phyloP scores from a whole-genome alignment of 257 asterid genomes.

The Solanum chilense region DNA sequence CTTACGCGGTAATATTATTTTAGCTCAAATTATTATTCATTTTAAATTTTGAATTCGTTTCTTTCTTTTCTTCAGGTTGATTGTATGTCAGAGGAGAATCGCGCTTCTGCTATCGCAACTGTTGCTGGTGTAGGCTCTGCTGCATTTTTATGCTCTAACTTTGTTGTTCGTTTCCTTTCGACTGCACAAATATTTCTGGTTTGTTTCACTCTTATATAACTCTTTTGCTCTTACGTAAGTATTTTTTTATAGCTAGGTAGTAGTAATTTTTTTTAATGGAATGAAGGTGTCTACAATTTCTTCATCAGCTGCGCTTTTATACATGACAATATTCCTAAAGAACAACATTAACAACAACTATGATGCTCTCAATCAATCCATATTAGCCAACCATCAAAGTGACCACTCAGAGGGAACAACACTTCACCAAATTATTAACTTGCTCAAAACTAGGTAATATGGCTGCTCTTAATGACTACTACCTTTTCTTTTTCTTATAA shows the following conservation, averaged over 20 bases:
- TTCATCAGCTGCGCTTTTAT: slow-evolving; percentile 30
- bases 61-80: slow-evolving; percentile 28
- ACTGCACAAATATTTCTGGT: slow-evolving; percentile 37
- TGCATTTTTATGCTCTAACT: slow-evolving; percentile 37
- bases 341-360: slow-evolving; percentile 10
- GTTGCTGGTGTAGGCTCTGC: slow-evolving; percentile 38
- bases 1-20: slow-evolving; percentile 30
- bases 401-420: background rate
- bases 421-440: slow-evolving; percentile 25
- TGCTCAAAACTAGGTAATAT: slow-evolving; percentile 40
- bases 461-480: background rate
- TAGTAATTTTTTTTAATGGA: background rate
- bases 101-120: slow-evolving; percentile 41
- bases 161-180: slow-evolving; percentile 46
- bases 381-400: slow-evolving; percentile 1
- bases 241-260: background rate
- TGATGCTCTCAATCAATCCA: background rate
- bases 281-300: slow-evolving; percentile 32
- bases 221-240: background rate
- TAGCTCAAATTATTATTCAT: no score
- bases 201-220: background rate
- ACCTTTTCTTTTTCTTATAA: background rate
- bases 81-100: slow-evolving; percentile 37
- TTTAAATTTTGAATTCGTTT: background rate
- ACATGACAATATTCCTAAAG: slow-evolving; percentile 41